Conservation (phyloP, 306 rosid species). For the Sechiopsis laciniata region DNA sequence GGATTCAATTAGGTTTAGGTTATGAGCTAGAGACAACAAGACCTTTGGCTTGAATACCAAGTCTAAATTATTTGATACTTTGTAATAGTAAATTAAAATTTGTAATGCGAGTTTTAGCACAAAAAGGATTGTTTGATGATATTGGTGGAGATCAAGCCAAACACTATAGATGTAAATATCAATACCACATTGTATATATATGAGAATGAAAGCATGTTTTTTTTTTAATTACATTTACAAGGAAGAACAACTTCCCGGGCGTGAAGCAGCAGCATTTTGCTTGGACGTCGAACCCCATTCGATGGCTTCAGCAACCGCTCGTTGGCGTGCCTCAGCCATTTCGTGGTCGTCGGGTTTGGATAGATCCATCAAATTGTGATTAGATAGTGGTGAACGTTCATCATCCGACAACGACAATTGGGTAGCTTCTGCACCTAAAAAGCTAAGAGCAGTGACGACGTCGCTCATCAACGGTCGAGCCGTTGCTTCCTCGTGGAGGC, state of each 20-base stretch:
- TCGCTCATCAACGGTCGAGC: slow-evolving; percentile 74
- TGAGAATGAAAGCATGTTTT: neutral
- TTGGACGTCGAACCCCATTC: slow-evolving; percentile 73
- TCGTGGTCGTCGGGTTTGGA: slow-evolving; percentile 20
- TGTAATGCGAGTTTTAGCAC: too few relatives aligned
- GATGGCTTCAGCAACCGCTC: slow-evolving; percentile 79
- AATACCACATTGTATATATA: slow-evolving; percentile 7
- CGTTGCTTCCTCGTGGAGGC: slow-evolving; percentile 71
- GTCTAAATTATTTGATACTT: too few relatives aligned
- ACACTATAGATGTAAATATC: neutral
- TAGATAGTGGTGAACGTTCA: slow-evolving; percentile 31
- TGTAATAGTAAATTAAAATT: too few relatives aligned
- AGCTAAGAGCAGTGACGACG: slow-evolving; percentile 79
- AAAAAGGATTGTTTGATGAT: too few relatives aligned
- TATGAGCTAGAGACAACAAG: too few relatives aligned
- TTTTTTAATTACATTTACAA: slow-evolving; percentile 27
- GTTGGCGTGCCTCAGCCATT: slow-evolving; percentile 39
- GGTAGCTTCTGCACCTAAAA: slow-evolving; percentile 41
- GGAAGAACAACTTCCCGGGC: slow-evolving; percentile 33
- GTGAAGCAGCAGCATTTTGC: slow-evolving; percentile 28
- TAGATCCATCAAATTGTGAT: slow-evolving; percentile 3
- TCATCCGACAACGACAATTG: neutral
- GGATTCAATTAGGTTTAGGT: too few relatives aligned
- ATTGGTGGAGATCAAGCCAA: neutral
- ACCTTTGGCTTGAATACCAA: too few relatives aligned